Conservation (phyloP, 176 grass and related monocot species). For the Typha latifolia region DNA sequence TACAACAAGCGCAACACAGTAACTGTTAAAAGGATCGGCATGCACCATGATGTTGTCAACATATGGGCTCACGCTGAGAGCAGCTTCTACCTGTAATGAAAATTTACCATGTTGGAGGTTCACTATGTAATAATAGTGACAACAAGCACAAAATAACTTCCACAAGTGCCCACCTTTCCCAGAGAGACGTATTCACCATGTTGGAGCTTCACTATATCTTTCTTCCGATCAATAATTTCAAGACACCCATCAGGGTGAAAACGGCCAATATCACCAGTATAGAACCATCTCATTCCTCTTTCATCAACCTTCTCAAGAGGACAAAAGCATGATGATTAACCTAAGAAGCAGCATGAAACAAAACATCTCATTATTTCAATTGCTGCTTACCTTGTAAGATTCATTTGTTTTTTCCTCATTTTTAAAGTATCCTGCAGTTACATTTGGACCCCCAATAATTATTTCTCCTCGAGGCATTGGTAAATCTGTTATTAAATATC, state of each 20-base stretch:
- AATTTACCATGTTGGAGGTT: too few species aligned
- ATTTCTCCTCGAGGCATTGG: slow-evolving; percentile 97
- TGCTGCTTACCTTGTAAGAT: slow-evolving; percentile 67
- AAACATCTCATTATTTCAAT: background rate
- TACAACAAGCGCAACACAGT: slow-evolving; percentile 65
- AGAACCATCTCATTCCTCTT: slow-evolving; percentile 86
- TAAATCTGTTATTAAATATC: slow-evolving; percentile 70
- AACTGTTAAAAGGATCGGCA: slow-evolving; percentile 69
- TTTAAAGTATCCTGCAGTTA: slow-evolving; percentile 87
- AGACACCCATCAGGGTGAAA: slow-evolving; percentile 86
- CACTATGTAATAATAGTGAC: background rate
- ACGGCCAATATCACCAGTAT: slow-evolving; percentile 72
- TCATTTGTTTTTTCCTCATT: slow-evolving; percentile 90
- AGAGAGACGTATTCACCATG: slow-evolving; percentile 98
- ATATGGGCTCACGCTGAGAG: slow-evolving; percentile 56
- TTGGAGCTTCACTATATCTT: slow-evolving; percentile 95
- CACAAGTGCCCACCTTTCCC: slow-evolving; percentile 49
- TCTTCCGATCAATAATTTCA: slow-evolving; percentile 93
- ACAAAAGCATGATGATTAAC: slow-evolving; percentile 6
- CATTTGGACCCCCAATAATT: slow-evolving; percentile 79
- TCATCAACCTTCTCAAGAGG: slow-evolving; percentile 55
- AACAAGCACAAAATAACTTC: too few species aligned
- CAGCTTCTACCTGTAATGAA: slow-evolving; percentile 62
- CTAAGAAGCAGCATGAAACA: slow-evolving; percentile 1
- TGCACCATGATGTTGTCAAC: slow-evolving; percentile 88